Percentiles rank a stretch among this genome's conserved stretches.
These are phyloP conservation scores for Colletotrichum tabaci DNA, from an alignment of 2,329 filamentous ascomycete genomes.

Conservation along the genomic window DNA sequence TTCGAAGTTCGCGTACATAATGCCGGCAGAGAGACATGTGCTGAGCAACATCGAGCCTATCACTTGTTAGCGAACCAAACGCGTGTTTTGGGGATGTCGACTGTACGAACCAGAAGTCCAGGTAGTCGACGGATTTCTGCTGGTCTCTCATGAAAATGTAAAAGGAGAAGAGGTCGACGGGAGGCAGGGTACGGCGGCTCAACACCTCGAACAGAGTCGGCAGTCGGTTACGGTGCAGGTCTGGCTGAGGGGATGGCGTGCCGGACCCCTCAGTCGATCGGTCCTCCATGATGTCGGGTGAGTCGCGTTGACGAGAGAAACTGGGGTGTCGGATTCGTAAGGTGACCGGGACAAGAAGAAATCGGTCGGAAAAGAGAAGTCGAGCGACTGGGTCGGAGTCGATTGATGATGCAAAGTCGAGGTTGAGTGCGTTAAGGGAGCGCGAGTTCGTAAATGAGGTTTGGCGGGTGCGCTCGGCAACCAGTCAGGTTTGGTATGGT, in stretches of 20 bases:
- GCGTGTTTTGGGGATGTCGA: constrained; percentile 20
- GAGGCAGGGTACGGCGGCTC: constrained; percentile 92
- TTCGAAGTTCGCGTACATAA: constrained; percentile 94
- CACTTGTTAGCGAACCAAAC: constrained; percentile 36
- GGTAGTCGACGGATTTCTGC: constrained; percentile 96
- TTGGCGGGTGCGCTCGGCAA: constrained; percentile 34
- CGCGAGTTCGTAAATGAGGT: constrained; percentile 31
- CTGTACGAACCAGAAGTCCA: constrained; percentile 90
- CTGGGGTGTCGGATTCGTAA: not conserved
- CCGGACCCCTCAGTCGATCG: constrained; percentile 45
- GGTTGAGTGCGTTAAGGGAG: constrained; percentile 25
- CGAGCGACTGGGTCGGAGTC: not conserved
- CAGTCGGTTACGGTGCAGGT: constrained; percentile 82
- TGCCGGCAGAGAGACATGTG: constrained; percentile 98
- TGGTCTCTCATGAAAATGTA: constrained; percentile 99
- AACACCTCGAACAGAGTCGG: constrained; percentile 97
- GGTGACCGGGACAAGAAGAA: not conserved
- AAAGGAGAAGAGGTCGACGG: constrained; percentile 97
- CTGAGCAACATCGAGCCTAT: constrained; percentile 97
- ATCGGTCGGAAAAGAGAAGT: constrained; percentile 5
- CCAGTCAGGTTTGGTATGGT: not conserved
- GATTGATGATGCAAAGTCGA: constrained; percentile 19
- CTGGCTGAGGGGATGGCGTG: constrained; percentile 70
- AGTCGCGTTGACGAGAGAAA: constrained; percentile 2
- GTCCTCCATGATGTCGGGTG: constrained; percentile 54